Base-by-base conservation (phyloP, 768 basidiomycete species). In the Termitomyces sp. region DNA sequence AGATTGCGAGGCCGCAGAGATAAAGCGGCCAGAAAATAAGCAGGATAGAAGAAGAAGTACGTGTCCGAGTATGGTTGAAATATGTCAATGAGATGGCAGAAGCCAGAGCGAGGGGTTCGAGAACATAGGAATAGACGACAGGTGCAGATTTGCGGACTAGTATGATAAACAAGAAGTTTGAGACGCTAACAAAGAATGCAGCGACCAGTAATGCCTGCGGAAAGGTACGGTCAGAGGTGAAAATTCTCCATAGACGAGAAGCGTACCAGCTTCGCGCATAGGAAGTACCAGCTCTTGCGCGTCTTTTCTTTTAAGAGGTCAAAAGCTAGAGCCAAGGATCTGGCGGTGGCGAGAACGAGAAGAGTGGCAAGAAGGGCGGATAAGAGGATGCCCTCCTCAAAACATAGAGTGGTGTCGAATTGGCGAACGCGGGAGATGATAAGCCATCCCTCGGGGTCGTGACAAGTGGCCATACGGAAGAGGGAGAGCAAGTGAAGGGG, bases 11-110 rank as follows among this genome's bases (percentile, higher is more conserved):
- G 0, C 71, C 73, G 15, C 75, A 18, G 12, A 81, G 47, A 60
- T 91, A 90, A 9, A 79, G 48, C 0, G 92, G 91, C 88, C 91
- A 96, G 70, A 91, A 95, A 45, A 95, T 66, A 10, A 97, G 80
- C 35, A 94, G 70, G 12, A 84, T 64, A 1, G 88, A 76, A 0
- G 91, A 91, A 0, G 94, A 88, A 9, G 79, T 76, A 16, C 84
- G 80, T 0, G 85, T 80, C 15, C 85, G 82, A 35, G 81, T 80
- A 66, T 94, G 91, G 58, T 90, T 92, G 53, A 78, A 68, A 59
- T 78, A 80, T 1, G 86, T 85, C 41, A 92, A 70, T 22, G 73
- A 56, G 3, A 79, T 64, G 16, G 82, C 70, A 12, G 77, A 59
- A 20, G 79, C 44, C 5, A 89, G 65, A 0, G 83, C 76, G 1